phyloP scores from a whole-genome alignment of 2,329 filamentous ascomycete species.

The Huntiella omanensis region DNA sequence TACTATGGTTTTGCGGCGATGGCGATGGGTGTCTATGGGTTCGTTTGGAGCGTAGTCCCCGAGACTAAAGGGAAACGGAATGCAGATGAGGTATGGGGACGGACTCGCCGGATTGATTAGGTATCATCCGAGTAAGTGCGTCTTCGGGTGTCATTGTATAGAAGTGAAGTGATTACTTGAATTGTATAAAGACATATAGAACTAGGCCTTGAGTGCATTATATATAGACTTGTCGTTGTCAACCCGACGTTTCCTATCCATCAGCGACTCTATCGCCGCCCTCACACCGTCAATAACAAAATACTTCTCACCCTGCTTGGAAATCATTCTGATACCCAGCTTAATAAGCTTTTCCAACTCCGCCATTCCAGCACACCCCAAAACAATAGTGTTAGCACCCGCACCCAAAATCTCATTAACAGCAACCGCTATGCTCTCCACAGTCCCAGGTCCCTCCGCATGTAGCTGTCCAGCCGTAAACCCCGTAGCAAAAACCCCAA shows the following conservation, averaged over 20 bases:
- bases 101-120: constrained; percentile 35
- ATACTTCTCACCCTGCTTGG: constrained; percentile 33
- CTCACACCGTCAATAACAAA: constrained; percentile 66
- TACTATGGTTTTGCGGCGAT: constrained; percentile 81
- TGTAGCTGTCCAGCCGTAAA: constrained; percentile 67
- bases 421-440: constrained; percentile 50
- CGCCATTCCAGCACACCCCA: constrained; percentile 85
- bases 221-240: no score
- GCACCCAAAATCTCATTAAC: constrained; percentile 43
- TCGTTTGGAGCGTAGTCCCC: constrained; percentile 58
- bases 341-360: constrained; percentile 58
- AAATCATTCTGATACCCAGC: constrained; percentile 46
- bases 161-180: neutral
- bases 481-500: constrained; percentile 66
- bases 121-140: neutral
- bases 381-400: constrained; percentile 42
- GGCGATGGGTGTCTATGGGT: constrained; percentile 48
- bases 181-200: neutral
- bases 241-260: no score
- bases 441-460: constrained; percentile 41
- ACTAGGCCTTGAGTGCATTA: neutral
- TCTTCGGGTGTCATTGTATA: neutral
- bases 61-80: constrained; percentile 77
- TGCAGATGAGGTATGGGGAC: constrained; percentile 80
- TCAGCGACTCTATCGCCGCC: constrained; percentile 31